A percentile compares a stretch with the other conserved stretches of the same genome.
Conservation (phyloP, 1,139 yeast species). For the Hyphopichia wangnamkhiaoensis region DNA sequence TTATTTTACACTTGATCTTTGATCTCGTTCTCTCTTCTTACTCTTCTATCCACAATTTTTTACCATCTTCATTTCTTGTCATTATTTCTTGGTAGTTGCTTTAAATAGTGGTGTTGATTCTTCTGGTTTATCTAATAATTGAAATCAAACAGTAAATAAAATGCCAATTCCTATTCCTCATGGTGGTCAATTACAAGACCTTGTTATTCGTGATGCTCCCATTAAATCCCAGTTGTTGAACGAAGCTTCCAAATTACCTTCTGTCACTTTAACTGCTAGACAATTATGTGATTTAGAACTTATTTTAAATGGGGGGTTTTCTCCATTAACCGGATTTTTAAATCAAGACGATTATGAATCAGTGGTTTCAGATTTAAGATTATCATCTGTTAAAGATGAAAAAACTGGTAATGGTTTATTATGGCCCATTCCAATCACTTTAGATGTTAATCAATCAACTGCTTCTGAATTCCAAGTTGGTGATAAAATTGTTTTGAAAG, state of each 20-base stretch:
- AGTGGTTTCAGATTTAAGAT: slow-evolving; percentile 77
- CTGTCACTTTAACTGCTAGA: slow-evolving; percentile 71
- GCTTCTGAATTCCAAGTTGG: slow-evolving; percentile 54
- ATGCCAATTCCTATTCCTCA: slow-evolving; percentile 81
- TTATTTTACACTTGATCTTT: too few relatives aligned
- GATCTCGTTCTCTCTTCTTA: too few relatives aligned
- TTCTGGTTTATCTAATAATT: not conserved
- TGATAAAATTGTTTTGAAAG: slow-evolving; percentile 71
- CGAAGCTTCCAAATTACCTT: slow-evolving; percentile 52
- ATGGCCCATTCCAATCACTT: slow-evolving; percentile 92
- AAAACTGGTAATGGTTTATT: slow-evolving; percentile 59
- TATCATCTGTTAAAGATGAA: slow-evolving; percentile 47
- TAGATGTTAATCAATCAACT: slow-evolving; percentile 65
- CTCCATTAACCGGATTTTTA: slow-evolving; percentile 87
- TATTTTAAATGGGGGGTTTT: slow-evolving; percentile 90
- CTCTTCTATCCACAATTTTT: too few relatives aligned
- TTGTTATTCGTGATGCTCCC: slow-evolving; percentile 76
- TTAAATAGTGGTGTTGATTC: not conserved
- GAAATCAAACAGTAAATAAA: not conserved
- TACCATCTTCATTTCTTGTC: too few relatives aligned
- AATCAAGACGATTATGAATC: slow-evolving; percentile 76
- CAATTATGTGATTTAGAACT: slow-evolving; percentile 93
- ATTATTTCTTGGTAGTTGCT: too few relatives aligned
- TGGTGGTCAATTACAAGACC: slow-evolving; percentile 87
- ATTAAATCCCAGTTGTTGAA: slow-evolving; percentile 52